phyloP scores from a whole-genome alignment of 225 moss, liverwort and hornwort species.

The Lunularia cruciata region DNA sequence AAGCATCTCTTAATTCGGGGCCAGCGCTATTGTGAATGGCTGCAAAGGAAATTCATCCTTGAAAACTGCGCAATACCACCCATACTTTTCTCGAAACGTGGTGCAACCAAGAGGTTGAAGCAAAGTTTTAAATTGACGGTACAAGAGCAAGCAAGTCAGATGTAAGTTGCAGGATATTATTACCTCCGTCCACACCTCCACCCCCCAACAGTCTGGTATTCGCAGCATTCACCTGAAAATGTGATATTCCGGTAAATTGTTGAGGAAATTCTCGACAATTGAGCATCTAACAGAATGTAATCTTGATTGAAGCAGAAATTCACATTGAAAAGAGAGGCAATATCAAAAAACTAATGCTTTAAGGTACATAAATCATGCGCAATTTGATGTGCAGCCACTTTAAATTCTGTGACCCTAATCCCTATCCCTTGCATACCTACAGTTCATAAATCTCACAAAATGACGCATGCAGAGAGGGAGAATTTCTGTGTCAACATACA shows the following conservation, averaged over 20 bases:
- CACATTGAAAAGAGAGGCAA: neutral
- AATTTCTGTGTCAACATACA: slow-evolving; percentile 29
- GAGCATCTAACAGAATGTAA: neutral
- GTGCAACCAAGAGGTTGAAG: neutral
- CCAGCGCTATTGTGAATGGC: slow-evolving; percentile 82
- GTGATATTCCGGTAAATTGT: neutral
- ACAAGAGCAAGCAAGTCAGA: too few species aligned
- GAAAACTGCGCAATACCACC: neutral
- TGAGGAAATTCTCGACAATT: neutral
- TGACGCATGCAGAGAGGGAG: neutral
- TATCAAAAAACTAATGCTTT: neutral
- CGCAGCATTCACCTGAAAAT: slow-evolving; percentile 66
- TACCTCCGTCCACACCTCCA: slow-evolving; percentile 83
- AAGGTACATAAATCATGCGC: neutral
- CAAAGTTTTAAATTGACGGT: neutral
- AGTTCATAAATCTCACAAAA: neutral
- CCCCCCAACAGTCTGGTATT: slow-evolving; percentile 78
- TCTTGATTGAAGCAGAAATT: neutral
- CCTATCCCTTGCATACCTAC: neutral
- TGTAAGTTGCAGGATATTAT: too few species aligned
- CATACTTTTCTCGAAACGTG: too few species aligned
- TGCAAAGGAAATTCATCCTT: slow-evolving; percentile 25
- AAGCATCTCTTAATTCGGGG: slow-evolving; percentile 49
- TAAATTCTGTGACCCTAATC: neutral
- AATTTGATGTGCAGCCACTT: neutral